Evolutionary conservation across 805 yeast species (phyloP), one percentile per base, ranked within the genome.

Genomic region (Yueomyces sp.): DNA sequence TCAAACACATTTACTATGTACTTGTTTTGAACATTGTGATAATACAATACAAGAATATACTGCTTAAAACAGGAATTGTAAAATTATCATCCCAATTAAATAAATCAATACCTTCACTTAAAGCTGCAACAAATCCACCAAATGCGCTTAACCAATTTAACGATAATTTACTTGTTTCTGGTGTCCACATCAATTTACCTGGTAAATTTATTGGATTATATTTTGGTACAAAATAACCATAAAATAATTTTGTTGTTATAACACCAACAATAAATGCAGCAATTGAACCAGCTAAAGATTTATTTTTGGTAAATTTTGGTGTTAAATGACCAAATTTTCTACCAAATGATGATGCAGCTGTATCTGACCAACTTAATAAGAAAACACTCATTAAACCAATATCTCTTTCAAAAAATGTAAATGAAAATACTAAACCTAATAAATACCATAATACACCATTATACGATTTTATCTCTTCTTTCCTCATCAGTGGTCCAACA

Each of bases 311-410:
- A 26, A 90, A 62, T 55, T 81, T 78, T 37, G 94, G 94, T 5
- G 96, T 85, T 49, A 81, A 71, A 54, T 82, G 73, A 6, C 97
- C 97, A 60, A 66, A 90, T 44, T 74, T 74, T 51, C 98, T 73
- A 37, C 98, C 98, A 56, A 88, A 65, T 0, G 96, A 85, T 3
- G 96, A 85, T 2, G 98, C 98, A 2, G 96, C 90, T 7, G 97
- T 86, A 58, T 92, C 98, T 4, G 95, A 87, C 97, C 97, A 92
- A 56, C 96, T 84, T 49, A 92, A 72, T 42, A 90, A 67, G 50
- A 87, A 69, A 3, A 87, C 77, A 27, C 94, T 70, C 67, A 86
- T 70, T 29, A 88, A 67, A 1, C 81, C 70, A 41, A 92, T 79
- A 55, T 92, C 98, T 63, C 86, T 85, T 11, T 90, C 79, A 53